These are phyloP conservation scores for Tulasnella sp. DNA, from an alignment of 768 basidiomycete genomes.

Conservation along the genomic window DNA sequence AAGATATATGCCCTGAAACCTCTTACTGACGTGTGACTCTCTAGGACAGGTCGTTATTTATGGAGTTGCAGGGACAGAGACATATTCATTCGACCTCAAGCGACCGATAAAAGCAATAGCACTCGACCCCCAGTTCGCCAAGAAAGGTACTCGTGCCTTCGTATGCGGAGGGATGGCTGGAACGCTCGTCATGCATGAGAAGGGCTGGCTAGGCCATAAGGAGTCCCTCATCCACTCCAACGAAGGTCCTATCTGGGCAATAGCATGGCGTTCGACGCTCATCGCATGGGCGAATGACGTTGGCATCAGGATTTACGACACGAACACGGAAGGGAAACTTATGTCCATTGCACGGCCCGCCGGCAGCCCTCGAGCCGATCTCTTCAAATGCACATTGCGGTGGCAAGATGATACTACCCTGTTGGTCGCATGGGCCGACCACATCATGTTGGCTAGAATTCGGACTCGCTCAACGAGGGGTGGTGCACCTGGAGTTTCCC, in stretches of 20 bases:
- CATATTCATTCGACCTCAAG: conserved; percentile 80
- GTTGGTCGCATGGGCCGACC: conserved; percentile 87
- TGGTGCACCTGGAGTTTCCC: conserved; percentile 20
- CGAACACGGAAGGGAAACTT: conserved; percentile 59
- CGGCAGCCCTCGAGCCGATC: conserved; percentile 80
- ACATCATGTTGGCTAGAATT: conserved; percentile 81
- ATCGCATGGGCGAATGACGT: conserved; percentile 96
- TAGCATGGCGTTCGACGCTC: conserved; percentile 71
- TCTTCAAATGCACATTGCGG: conserved; percentile 83
- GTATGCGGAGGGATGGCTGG: conserved; percentile 92
- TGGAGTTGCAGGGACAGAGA: conserved; percentile 65
- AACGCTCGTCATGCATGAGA: conserved; percentile 75
- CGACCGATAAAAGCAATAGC: conserved; percentile 85
- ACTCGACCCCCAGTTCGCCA: conserved; percentile 82
- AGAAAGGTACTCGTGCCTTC: conserved; percentile 62
- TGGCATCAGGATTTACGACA: conserved; percentile 91
- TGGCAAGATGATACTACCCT: conserved; percentile 92
- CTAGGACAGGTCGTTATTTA: conserved; percentile 84
- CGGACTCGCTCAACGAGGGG: conserved; percentile 46
- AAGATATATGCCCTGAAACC: not conserved
- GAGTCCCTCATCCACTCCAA: conserved; percentile 63
- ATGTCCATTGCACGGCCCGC: conserved; percentile 74
- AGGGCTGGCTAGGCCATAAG: conserved; percentile 93
- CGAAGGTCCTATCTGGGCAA: conserved; percentile 92
- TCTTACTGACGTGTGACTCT: not conserved